Base-by-base conservation (phyloP, 495 filamentous ascomycete genomes). In the Tuber brumale region DNA sequence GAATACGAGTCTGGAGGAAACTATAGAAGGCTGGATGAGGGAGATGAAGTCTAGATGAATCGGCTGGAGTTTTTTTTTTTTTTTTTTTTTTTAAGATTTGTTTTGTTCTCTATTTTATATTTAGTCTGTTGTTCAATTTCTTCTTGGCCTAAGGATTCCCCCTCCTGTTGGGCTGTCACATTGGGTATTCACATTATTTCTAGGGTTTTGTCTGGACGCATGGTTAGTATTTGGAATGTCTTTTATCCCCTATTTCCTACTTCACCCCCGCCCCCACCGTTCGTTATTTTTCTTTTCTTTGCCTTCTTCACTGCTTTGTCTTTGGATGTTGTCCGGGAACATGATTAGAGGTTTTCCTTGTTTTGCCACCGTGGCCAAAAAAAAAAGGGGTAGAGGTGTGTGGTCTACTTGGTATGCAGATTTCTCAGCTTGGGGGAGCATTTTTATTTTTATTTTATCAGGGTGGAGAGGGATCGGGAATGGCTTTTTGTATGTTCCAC, bases 1-100 rank as follows among this genome's bases (percentile, higher is more conserved):
- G 77, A 80, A 82, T 75, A 84, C 72, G 85, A 84, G 57, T 46
- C 76, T 27, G 85, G 87, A 80, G 89, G 87, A 61, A 87, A 88
- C 45, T 94, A 94, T 85, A 87, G 88, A 79, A 85, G 86, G 16
- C 81, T 94, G 61, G 90, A 88, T 72, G 91, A 93, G 81, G 89
- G 88, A 44, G 91, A 92, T 37, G 87, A 88, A 42, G 78, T 77
- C 78, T 84, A 82, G 80, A 81, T 46, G 14, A 31, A 31, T 42
- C 57, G 41, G 31, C 39, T 16, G 43, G 57, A 35, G 46, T 74
- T 74, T 76, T 69, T 31, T 51, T 78, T 21, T 51, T 66, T 51
- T 10, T 57, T n/a, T 3, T 21, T 51, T 66, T 51, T 10, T 57
- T n/a, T 3, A 66, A 35, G 57, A 66, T 66, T 35, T 66, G 57